These are phyloP conservation scores for Acacia confusa DNA, from an alignment of 306 rosid genomes.

Conservation along the genomic window DNA sequence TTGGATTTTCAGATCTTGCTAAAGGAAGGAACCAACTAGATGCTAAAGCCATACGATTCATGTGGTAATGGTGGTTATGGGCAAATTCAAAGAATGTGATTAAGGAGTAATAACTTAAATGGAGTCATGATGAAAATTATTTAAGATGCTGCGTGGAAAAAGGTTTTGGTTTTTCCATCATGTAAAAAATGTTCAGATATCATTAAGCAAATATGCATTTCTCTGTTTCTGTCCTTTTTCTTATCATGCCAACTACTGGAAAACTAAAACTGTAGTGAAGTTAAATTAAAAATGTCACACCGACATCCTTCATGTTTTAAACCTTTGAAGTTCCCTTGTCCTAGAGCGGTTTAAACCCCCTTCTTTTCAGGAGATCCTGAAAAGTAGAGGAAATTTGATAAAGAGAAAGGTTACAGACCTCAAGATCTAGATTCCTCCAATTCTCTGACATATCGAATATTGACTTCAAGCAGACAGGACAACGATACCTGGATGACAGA, in stretches of 20 bases:
- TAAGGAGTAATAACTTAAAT: background rate
- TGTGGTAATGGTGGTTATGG: background rate
- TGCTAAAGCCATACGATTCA: background rate
- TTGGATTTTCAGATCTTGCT: background rate
- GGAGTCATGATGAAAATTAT: background rate
- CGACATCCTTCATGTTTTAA: background rate
- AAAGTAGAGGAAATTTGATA: background rate
- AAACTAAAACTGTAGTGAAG: background rate
- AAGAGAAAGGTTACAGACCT: slow-evolving; percentile 42
- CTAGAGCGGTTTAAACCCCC: background rate
- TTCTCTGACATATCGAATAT: slow-evolving; percentile 40
- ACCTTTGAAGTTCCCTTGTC: background rate
- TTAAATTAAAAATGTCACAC: background rate
- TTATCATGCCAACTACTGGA: background rate
- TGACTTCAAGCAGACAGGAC: slow-evolving; percentile 73
- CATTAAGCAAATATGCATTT: background rate
- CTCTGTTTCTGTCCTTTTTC: background rate
- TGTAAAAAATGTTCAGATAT: background rate
- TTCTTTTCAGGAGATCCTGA: background rate
- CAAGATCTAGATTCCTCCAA: slow-evolving; percentile 54
- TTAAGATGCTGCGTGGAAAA: background rate
- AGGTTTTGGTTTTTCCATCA: background rate
- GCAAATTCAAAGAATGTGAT: background rate
- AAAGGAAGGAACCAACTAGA: background rate
- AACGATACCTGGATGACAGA: slow-evolving; percentile 55